Evolutionary conservation across 2,329 filamentous ascomycete genomes (phyloP), one percentile per base, ranked within the genome.

Genomic region (Fusarium concolor): DNA sequence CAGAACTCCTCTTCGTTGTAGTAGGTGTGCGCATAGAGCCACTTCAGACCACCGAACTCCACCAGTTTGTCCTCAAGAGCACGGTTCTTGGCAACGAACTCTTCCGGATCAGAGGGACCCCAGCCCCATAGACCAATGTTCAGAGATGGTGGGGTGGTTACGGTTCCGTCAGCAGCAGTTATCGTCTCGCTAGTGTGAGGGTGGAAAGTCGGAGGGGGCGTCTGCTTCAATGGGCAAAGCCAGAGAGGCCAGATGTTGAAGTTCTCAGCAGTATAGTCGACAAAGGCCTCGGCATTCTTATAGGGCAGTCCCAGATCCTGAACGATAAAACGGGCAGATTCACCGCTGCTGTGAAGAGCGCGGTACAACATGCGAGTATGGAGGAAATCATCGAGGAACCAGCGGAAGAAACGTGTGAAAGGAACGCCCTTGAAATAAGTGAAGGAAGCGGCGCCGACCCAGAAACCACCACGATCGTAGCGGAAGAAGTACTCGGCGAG

Each of bases 21-120:
- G 80, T 94, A 96, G 0, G 92, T 91, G 74, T 95, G 91, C 4
- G 93, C 92, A 78, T 97, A 96, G 14, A 96, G 82, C 91, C 92
- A 96, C 81, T 96, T 96, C 82, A 91, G 87, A 4, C 93, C 93
- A 45, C 89, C 89, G 2, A 96, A 85, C 67, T 88, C 84, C 46
- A 82, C 82, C 6, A 94, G 86, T 74, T 91, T 90, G 20, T 82
- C 79, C 80, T 96, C 93, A 20, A 96, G 83, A 42, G 84, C 84
- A 31, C 90, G 86, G 78, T 96, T 96, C 70, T 87, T 87, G 38
- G 79, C 76, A 3, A 94, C 83, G 73, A 94, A 94, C n/a, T 84
- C 83, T 2, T 79, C 77, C 35, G 80, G 79, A 47, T 85, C 76
- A 3, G 81, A 76, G 3, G 90, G 88, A 10, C 91, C 92, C 77